phyloP scores from a whole-genome alignment of 2,329 filamentous ascomycete species.

The Paracorniculantispora psalliotae region DNA sequence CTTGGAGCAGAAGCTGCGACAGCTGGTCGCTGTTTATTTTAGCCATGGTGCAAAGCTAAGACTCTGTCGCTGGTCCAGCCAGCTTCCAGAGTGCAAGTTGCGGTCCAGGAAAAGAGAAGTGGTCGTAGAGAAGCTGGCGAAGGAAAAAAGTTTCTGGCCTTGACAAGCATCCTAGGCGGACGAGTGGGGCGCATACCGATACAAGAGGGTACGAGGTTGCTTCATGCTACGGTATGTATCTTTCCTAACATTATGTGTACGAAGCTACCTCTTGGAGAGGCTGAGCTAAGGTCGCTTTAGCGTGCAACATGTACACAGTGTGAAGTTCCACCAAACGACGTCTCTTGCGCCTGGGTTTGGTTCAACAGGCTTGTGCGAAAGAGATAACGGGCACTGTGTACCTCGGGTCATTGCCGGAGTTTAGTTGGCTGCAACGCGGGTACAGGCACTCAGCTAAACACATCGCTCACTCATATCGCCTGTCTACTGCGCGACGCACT shows the following conservation, averaged over 20 bases:
- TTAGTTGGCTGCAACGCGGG: constrained; percentile 1
- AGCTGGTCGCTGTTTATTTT: constrained; percentile 26
- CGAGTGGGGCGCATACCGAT: background rate
- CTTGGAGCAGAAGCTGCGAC: constrained; percentile 28
- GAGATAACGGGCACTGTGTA: constrained; percentile 1
- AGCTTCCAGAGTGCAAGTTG: constrained; percentile 12
- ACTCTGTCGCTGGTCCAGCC: background rate
- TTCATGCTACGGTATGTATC: background rate
- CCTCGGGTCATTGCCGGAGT: constrained; percentile 7
- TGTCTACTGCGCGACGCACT: background rate
- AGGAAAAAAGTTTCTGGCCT: constrained; percentile 12
- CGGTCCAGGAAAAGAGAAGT: background rate
- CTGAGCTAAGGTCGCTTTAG: background rate
- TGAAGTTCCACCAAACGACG: background rate
- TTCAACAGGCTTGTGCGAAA: background rate
- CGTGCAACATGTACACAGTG: constrained; percentile 6
- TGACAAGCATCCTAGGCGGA: background rate
- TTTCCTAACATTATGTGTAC: background rate
- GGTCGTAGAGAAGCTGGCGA: background rate
- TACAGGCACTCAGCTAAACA: constrained; percentile 7
- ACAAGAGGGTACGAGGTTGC: background rate
- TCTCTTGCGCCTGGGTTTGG: background rate
- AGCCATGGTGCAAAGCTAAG: constrained; percentile 19
- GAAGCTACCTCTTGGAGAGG: background rate
- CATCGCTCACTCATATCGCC: constrained; percentile 6